These are phyloP conservation scores for Microsporum ferrugineum DNA, from an alignment of 2,329 filamentous ascomycete genomes.

Conservation along the genomic window DNA sequence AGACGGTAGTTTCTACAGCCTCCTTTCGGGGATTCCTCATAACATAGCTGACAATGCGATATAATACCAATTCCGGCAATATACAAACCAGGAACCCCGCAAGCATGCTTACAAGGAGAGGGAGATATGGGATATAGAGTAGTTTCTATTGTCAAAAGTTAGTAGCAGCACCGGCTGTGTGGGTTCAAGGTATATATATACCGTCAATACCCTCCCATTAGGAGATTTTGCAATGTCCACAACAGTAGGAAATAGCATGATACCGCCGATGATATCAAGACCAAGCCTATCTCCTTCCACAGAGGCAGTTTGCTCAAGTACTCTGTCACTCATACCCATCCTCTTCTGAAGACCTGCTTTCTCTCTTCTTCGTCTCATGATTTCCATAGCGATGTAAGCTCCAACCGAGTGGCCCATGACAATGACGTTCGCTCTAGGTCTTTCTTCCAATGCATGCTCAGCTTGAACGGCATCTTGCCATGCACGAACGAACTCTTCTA, in stretches of 20 bases:
- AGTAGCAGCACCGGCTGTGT: not conserved
- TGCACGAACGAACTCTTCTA: slow-evolving; percentile 30
- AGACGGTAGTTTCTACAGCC: slow-evolving; percentile 39
- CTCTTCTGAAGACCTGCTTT: slow-evolving; percentile 15
- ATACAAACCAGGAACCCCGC: slow-evolving; percentile 34
- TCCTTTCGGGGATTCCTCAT: slow-evolving; percentile 31
- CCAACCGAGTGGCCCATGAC: slow-evolving; percentile 66
- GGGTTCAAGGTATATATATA: slow-evolving; percentile 12
- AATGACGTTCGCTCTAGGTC: slow-evolving; percentile 38
- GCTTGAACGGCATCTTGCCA: slow-evolving; percentile 12
- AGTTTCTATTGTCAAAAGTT: slow-evolving; percentile 17
- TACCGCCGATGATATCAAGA: slow-evolving; percentile 38
- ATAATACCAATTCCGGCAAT: slow-evolving; percentile 32
- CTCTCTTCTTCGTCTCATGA: slow-evolving; percentile 48
- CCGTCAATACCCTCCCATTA: slow-evolving; percentile 44
- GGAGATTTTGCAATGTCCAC: slow-evolving; percentile 56
- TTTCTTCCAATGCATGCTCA: not conserved
- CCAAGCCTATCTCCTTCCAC: slow-evolving; percentile 6
- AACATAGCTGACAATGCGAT: slow-evolving; percentile 31
- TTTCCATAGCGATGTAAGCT: slow-evolving; percentile 58
- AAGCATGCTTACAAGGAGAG: slow-evolving; percentile 28
- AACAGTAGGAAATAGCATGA: slow-evolving; percentile 64
- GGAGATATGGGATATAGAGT: slow-evolving; percentile 29
- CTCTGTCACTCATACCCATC: not conserved
- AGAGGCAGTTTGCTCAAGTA: not conserved